Conservation (phyloP, 1,284 basidiomycete genomes). For the Coniferiporia weirii region DNA sequence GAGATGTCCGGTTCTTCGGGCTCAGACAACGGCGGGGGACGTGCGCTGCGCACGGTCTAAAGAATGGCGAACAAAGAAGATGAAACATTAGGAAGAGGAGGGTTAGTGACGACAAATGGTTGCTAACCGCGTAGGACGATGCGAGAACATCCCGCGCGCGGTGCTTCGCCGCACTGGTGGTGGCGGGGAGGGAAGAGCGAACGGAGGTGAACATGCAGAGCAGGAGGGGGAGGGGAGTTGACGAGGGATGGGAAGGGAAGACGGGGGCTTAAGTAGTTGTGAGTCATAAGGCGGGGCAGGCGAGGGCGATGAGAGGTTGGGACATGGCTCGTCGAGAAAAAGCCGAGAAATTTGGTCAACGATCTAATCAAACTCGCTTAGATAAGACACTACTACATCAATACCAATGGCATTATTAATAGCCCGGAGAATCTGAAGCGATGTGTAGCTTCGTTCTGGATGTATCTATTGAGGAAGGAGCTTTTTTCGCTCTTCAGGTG, state of each 20-base stretch:
- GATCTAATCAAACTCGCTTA: not conserved
- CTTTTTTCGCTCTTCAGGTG: too few species aligned
- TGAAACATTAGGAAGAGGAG: not conserved
- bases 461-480: too few species aligned
- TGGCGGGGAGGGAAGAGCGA: conserved; percentile 9
- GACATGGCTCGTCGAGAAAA: not conserved
- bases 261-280: not conserved
- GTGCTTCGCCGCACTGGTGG: conserved; percentile 2
- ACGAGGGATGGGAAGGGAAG: not conserved
- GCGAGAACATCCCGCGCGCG: conserved; percentile 5
- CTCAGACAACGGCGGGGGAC: conserved; percentile 40
- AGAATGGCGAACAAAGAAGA: not conserved
- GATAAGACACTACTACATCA: too few species aligned
- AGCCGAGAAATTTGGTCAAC: not conserved
- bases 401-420: too few species aligned
- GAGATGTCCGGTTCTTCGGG: conserved; percentile 55
- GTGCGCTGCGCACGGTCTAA: conserved; percentile 13
- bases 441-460: too few species aligned
- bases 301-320: conserved; percentile 1
- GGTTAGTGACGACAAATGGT: not conserved
- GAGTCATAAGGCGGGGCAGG: conserved; percentile 15
- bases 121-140: conserved; percentile 13
- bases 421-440: too few species aligned
- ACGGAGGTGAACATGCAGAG: conserved; percentile 10
- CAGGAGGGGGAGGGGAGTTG: not conserved